These are phyloP conservation scores for Lojkania enalia DNA, from an alignment of 2,329 filamentous ascomycete species.

Conservation along the genomic window DNA sequence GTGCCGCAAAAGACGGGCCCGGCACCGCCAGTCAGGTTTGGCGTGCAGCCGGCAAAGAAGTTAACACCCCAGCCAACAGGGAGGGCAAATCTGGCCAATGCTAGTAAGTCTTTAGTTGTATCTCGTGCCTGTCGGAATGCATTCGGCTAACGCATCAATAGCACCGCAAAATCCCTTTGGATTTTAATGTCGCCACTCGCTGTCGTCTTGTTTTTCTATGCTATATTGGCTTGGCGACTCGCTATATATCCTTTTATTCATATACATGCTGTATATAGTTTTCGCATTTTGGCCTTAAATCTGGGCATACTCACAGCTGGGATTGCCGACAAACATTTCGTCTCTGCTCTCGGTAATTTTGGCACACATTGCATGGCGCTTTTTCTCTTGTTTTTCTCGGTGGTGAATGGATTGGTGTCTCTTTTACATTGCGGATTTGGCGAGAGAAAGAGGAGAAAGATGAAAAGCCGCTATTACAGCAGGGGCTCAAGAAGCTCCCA, in stretches of 20 bases:
- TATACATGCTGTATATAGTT: slow-evolving; percentile 21
- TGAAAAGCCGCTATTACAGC: too few species aligned
- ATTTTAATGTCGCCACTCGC: slow-evolving; percentile 53
- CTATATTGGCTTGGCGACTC: not conserved
- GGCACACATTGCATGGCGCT: slow-evolving; percentile 11
- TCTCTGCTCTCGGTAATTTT: not conserved
- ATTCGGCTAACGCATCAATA: slow-evolving; percentile 45
- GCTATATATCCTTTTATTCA: slow-evolving; percentile 6
- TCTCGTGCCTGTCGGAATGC: slow-evolving; percentile 6
- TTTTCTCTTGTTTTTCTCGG: slow-evolving; percentile 4
- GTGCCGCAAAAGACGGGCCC: slow-evolving; percentile 82
- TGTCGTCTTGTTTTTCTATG: too few species aligned
- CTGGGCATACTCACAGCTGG: not conserved
- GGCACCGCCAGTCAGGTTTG: slow-evolving; percentile 85
- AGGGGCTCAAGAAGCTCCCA: too few species aligned
- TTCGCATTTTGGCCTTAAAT: not conserved
- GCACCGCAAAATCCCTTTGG: slow-evolving; percentile 73
- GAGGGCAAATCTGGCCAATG: slow-evolving; percentile 87
- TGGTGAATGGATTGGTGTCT: slow-evolving; percentile 9
- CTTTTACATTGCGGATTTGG: too few species aligned
- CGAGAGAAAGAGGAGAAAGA: too few species aligned
- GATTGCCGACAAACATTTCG: too few species aligned
- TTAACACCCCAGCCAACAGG: slow-evolving; percentile 85
- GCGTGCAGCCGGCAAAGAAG: slow-evolving; percentile 74
- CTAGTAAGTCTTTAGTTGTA: slow-evolving; percentile 71